A percentile compares a stretch with the other conserved stretches of the same genome.
These are phyloP conservation scores for Aspergillus hortae DNA, from an alignment of 2,329 filamentous ascomycete genomes.

Conservation along the genomic window DNA sequence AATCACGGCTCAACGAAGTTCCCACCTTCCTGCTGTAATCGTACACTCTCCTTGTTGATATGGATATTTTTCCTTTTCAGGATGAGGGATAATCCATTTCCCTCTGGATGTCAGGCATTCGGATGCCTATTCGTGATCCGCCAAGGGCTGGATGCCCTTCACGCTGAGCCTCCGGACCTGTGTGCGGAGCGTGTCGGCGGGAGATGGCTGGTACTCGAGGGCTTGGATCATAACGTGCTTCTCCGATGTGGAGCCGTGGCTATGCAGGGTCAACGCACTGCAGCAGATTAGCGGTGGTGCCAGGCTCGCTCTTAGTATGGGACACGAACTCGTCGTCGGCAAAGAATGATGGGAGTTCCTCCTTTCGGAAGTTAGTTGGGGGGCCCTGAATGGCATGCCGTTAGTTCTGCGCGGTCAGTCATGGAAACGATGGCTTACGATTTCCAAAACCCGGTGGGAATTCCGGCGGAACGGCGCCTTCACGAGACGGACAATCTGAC, in stretches of 20 bases:
- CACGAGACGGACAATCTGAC: conserved; percentile 31
- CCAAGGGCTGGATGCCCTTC: conserved; percentile 18
- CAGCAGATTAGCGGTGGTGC: conserved; percentile 22
- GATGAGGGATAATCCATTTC: not conserved
- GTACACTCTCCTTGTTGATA: not conserved
- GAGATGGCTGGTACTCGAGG: conserved; percentile 24
- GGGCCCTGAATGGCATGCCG: conserved; percentile 27
- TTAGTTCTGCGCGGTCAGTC: conserved; percentile 5
- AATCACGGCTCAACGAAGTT: conserved; percentile 40
- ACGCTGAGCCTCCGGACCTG: conserved; percentile 29
- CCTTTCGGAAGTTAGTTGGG: conserved; percentile 43
- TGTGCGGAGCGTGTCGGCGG: conserved; percentile 25
- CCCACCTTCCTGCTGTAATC: conserved; percentile 42
- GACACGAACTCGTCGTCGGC: conserved; percentile 37
- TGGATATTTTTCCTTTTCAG: not conserved
- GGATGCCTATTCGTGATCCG: conserved; percentile 12
- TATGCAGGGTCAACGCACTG: conserved; percentile 34
- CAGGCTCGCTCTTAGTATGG: conserved; percentile 5
- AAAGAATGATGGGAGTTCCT: conserved; percentile 38
- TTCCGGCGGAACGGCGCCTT: conserved; percentile 31
- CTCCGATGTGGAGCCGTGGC: conserved; percentile 25
- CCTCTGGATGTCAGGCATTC: not conserved
- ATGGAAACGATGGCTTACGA: conserved; percentile 22
- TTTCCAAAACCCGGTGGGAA: conserved; percentile 30
- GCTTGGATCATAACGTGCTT: conserved; percentile 26